Conservation (phyloP, 805 yeast species). For the Zygotorulaspora florentina region DNA sequence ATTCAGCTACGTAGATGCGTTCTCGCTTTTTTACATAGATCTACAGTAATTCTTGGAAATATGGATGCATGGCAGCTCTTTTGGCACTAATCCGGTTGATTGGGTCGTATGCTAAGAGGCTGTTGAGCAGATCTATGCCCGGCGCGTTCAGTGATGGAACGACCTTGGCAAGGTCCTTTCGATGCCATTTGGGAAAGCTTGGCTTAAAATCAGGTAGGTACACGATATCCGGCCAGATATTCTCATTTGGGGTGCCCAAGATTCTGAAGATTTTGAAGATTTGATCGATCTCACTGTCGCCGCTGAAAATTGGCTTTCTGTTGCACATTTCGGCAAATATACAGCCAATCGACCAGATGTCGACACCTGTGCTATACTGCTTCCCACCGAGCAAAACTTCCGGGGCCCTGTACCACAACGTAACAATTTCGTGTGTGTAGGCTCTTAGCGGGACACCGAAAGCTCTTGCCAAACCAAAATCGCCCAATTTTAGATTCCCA, state of each 20-base stretch:
- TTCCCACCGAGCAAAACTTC: conserved; percentile 93
- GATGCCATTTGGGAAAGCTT: conserved; percentile 79
- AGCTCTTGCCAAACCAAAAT: conserved; percentile 95
- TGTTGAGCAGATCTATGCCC: conserved; percentile 79
- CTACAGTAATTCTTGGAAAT: conserved; percentile 26
- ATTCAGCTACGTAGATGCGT: not conserved
- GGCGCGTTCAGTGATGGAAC: conserved; percentile 78
- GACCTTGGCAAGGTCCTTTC: conserved; percentile 77
- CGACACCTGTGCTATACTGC: conserved; percentile 94
- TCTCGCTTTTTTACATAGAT: not conserved
- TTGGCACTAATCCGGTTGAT: conserved; percentile 91
- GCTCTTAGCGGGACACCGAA: conserved; percentile 98
- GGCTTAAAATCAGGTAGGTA: conserved; percentile 81
- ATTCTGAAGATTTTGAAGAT: conserved; percentile 83
- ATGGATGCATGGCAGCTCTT: conserved; percentile 86
- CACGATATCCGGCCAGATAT: conserved; percentile 96
- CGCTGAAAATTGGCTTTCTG: conserved; percentile 96
- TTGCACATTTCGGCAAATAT: conserved; percentile 97
- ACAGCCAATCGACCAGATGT: conserved; percentile 98
- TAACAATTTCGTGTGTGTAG: conserved; percentile 94
- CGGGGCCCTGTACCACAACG: conserved; percentile 97
- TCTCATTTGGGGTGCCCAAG: conserved; percentile 95
- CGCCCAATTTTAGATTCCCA: conserved; percentile 92
- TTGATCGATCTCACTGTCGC: conserved; percentile 94
- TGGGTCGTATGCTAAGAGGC: conserved; percentile 85